phyloP scores from a whole-genome alignment of 495 filamentous ascomycete genomes.

The Beverwykella pulmonaria region DNA sequence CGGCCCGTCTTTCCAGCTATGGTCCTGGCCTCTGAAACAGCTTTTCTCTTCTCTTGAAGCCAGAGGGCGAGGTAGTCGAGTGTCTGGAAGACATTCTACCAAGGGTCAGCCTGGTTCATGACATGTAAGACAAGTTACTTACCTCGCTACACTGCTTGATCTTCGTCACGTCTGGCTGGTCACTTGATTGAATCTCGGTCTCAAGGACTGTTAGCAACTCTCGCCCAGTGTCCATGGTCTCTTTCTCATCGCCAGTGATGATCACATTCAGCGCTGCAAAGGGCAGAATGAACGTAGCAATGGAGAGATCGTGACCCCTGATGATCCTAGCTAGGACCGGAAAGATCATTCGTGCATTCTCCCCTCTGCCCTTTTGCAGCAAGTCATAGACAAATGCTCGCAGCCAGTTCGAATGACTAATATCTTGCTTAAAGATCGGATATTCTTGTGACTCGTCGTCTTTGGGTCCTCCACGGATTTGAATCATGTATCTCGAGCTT shows the following conservation, averaged over 20 bases:
- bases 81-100: conserved; percentile 81
- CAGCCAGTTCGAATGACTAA: conserved; percentile 80
- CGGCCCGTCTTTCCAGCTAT: conserved; percentile 40
- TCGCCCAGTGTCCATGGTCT: conserved; percentile 65
- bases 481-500: conserved; percentile 76
- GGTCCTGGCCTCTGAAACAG: conserved; percentile 40
- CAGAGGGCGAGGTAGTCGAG: conserved; percentile 90
- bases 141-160: conserved; percentile 83
- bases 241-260: conserved; percentile 65
- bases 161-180: conserved; percentile 61
- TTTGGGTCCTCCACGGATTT: conserved; percentile 51
- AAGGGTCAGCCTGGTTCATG: conserved; percentile 12
- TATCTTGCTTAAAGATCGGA: conserved; percentile 68
- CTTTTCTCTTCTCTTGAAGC: conserved; percentile 79
- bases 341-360: conserved; percentile 74
- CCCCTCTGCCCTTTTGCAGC: conserved; percentile 68
- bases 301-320: conserved; percentile 76
- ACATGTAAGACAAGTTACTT: conserved; percentile 37
- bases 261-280: conserved; percentile 80
- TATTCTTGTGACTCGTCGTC: conserved; percentile 61
- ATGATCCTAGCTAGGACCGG: conserved; percentile 77
- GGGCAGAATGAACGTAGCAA: conserved; percentile 83
- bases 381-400: conserved; percentile 78
- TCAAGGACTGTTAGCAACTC: conserved; percentile 73
- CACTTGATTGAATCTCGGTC: conserved; percentile 59